phyloP scores from a whole-genome alignment of 2,329 filamentous ascomycete species.

The Emericellopsis atlantica region DNA sequence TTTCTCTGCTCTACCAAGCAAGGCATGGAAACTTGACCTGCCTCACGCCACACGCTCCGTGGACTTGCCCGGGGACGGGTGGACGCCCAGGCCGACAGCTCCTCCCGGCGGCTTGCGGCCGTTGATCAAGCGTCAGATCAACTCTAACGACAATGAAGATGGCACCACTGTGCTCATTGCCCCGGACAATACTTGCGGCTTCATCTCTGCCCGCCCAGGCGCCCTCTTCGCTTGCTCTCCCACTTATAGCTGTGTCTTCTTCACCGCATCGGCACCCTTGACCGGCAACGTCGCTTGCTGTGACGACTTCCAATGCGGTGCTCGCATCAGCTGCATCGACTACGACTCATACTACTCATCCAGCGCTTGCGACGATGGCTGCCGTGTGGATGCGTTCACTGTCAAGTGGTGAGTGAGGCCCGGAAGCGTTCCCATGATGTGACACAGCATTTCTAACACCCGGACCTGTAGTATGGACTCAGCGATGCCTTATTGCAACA shows the following conservation, averaged over 20 bases:
- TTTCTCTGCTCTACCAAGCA: no score
- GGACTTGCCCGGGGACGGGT: slow-evolving; percentile 18
- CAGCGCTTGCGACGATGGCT: slow-evolving; percentile 25
- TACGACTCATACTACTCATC: slow-evolving; percentile 17
- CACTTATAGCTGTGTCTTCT: slow-evolving; percentile 24
- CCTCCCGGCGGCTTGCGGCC: slow-evolving; percentile 19
- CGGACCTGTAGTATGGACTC: slow-evolving; percentile 18
- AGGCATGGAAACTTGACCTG: slow-evolving; percentile 4
- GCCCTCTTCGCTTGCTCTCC: slow-evolving; percentile 25
- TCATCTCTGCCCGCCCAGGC: slow-evolving; percentile 24
- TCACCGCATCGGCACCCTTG: slow-evolving; percentile 14
- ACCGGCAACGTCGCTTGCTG: slow-evolving; percentile 31
- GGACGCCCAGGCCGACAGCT: slow-evolving; percentile 26
- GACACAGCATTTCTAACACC: no score
- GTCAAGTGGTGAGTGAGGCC: slow-evolving; percentile 29
- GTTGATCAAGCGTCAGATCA: slow-evolving; percentile 15
- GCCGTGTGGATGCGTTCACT: slow-evolving; percentile 24
- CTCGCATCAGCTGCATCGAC: slow-evolving; percentile 25
- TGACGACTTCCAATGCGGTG: slow-evolving; percentile 15
- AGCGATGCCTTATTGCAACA: slow-evolving; percentile 28
- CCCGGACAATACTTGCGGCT: slow-evolving; percentile 38
- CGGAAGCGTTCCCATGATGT: no score
- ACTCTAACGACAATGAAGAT: slow-evolving; percentile 7
- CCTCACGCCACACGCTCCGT: slow-evolving; percentile 21
- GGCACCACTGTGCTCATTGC: slow-evolving; percentile 24